Conservation (phyloP, 345 rosid species). For the Microcos paniculata region DNA sequence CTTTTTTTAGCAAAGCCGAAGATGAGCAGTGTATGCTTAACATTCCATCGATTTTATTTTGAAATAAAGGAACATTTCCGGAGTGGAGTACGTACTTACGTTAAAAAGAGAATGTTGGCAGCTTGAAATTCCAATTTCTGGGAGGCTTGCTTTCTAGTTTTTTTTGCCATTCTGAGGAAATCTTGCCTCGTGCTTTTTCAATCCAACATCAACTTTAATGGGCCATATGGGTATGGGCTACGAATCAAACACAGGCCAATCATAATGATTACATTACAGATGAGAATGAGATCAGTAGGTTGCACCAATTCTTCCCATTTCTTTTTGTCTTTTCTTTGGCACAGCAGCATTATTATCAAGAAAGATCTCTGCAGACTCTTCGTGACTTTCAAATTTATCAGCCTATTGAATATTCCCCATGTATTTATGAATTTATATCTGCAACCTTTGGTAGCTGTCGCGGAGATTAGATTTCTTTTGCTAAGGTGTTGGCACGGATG, state of each 20-base stretch:
- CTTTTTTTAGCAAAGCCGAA: too few species aligned
- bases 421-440: too few species aligned
- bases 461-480: too few species aligned
- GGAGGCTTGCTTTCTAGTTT: background rate
- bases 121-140: background rate
- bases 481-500: too few species aligned
- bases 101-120: background rate
- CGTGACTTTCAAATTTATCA: background rate
- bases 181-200: slow-evolving; percentile 3
- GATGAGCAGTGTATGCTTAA: too few species aligned
- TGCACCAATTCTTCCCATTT: background rate
- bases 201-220: slow-evolving; percentile 12
- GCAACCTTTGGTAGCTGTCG: too few species aligned
- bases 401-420: background rate
- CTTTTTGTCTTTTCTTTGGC: background rate
- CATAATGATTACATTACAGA: background rate
- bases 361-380: background rate
- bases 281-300: background rate
- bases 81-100: background rate
- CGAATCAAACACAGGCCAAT: background rate
- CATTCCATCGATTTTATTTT: background rate
- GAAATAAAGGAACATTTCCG: slow-evolving; percentile 10
- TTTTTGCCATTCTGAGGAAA: background rate
- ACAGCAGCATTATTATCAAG: background rate
- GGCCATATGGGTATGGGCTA: slow-evolving; percentile 12